These are phyloP conservation scores for Cyclotella baltica DNA, from an alignment of 108 stramenopile species.

Conservation along the genomic window DNA sequence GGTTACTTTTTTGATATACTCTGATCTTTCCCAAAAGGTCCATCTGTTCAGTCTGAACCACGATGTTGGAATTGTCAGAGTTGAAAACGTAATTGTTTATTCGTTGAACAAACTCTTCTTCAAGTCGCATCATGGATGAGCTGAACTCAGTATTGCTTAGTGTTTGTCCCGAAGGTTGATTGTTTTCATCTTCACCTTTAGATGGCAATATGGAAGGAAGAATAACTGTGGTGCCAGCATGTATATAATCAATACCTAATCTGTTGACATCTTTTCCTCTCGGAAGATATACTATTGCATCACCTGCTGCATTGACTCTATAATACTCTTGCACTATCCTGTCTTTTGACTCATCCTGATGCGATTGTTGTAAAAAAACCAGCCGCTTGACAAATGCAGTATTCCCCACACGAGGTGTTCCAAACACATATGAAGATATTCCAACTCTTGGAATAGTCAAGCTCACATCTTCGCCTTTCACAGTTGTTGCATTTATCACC, in stretches of 20 bases:
- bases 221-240: slow-evolving; percentile 18
- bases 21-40: slow-evolving; percentile 8
- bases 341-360: background rate
- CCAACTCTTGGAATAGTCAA: background rate
- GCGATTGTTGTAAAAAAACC: background rate
- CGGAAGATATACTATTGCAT: slow-evolving; percentile 27
- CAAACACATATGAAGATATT: slow-evolving; percentile 23
- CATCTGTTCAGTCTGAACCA: background rate
- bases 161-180: background rate
- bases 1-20: slow-evolving; percentile 21
- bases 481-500: background rate
- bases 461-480: background rate
- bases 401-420: slow-evolving; percentile 29
- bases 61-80: background rate
- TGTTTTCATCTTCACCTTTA: background rate
- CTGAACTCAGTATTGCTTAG: background rate
- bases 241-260: slow-evolving; percentile 27
- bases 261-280: slow-evolving; percentile 21
- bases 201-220: background rate
- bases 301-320: slow-evolving; percentile 11
- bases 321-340: slow-evolving; percentile 3
- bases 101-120: slow-evolving; percentile 16
- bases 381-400: slow-evolving; percentile 8
- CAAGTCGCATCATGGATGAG: slow-evolving; percentile 17
- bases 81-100: slow-evolving; percentile 10